Evolutionary conservation across 176 grass and related monocot genomes (phyloP), one percentile per base, ranked within the genome.

Genomic region (Zoysia japonica): DNA sequence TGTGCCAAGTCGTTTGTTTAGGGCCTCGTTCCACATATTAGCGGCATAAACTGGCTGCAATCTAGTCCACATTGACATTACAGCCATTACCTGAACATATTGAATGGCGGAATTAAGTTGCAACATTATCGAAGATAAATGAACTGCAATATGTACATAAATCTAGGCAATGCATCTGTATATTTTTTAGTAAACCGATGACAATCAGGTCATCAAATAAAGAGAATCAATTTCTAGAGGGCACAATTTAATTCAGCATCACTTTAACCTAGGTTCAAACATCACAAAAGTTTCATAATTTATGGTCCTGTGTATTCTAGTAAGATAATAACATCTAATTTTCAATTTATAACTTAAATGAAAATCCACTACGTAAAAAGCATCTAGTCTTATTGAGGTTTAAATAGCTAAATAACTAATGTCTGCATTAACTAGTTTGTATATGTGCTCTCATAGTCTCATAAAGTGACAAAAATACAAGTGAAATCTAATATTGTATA

Each of bases 1-100:
- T 74, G 90, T 99, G 47, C 84, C 96, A 74, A 99, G 92, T 47
- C 96, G 72, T 72, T 99, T 99, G 70, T 99, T 99, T 62, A 99
- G 96, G 61, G 96, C 96, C 86, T 99, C 96, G 86, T 96, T 99
- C 92, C 92, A 99, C 96, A 99, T 99, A 77, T 99, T 96, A 6
- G 96, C 84, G 69, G 92, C 92, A 86, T 99, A 93, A 79, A 85
- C 43, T 82, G 96, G 96, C 83, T 99, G 96, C 75, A 99, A 72
- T 46, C 96, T 99, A 59, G 92, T 99, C 96, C 96, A 99, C 96
- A 99, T 99, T 13, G 92, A 92, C 92, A 99, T 99, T 50, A 91
- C 52, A 75, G 96, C 89, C 86, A 99, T 93, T 88, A 99, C 92
- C 96, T 99, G 79, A 41, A 89, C 82, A 77, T 48, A 77, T 47